Percentiles rank a stretch among this genome's conserved stretches.
phyloP scores from a whole-genome alignment of 1,284 basidiomycete genomes.

The Papiliotrema nemorosa region DNA sequence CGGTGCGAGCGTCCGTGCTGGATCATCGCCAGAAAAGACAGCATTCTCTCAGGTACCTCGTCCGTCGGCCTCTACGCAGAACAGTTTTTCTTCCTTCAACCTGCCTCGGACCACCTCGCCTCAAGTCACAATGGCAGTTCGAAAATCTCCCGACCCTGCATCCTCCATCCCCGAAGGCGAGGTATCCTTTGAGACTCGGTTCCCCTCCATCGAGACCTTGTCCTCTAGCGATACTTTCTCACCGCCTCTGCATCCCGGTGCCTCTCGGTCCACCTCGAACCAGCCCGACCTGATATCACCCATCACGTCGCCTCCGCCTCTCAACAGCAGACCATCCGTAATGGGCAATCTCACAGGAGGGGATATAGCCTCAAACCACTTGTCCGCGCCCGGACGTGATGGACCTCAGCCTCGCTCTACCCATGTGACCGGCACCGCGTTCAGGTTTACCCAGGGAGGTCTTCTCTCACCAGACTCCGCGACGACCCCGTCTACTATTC shows the following conservation, averaged over 20 bases:
- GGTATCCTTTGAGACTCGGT: conserved; percentile 40
- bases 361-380: conserved; percentile 13
- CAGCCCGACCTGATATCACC: conserved; percentile 17
- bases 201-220: conserved; percentile 42
- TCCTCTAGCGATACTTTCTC: conserved; percentile 14
- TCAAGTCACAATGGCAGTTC: neutral
- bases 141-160: neutral
- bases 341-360: conserved; percentile 44
- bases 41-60: neutral
- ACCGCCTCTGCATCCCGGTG: conserved; percentile 3
- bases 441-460: conserved; percentile 22
- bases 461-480: conserved; percentile 9
- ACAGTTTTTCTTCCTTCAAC: conserved; percentile 1
- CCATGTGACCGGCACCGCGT: conserved; percentile 49
- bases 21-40: neutral
- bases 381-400: conserved; percentile 5
- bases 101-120: conserved; percentile 8
- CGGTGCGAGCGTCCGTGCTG: neutral
- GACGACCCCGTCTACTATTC: neutral
- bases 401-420: conserved; percentile 41
- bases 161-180: conserved; percentile 17
- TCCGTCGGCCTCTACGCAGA: neutral
- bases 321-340: conserved; percentile 17
- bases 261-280: neutral
- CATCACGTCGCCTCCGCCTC: conserved; percentile 16